phyloP scores from a whole-genome alignment of 2,329 filamentous ascomycete genomes.

The Cladosporium sp. region DNA sequence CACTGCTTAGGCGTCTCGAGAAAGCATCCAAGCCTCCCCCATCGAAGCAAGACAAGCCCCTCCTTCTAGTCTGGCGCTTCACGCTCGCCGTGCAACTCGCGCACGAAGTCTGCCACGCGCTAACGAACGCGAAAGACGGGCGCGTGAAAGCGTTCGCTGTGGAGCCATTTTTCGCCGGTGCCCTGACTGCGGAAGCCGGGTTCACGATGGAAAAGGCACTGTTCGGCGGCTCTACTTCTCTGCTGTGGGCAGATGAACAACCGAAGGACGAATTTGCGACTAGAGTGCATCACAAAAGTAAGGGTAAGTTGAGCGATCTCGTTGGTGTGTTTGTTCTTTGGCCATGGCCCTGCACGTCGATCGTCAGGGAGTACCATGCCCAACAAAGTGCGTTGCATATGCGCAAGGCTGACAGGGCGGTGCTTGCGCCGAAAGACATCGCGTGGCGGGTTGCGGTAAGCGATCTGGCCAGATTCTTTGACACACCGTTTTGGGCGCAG shows the following conservation, averaged over 20 bases:
- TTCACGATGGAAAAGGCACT: constrained; percentile 2
- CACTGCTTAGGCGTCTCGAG: background rate
- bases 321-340: constrained; percentile 3
- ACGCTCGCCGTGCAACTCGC: constrained; percentile 11
- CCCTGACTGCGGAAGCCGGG: background rate
- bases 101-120: constrained; percentile 15
- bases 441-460: constrained; percentile 9
- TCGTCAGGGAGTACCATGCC: background rate
- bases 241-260: background rate
- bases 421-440: background rate
- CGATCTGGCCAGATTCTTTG: constrained; percentile 1
- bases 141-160: background rate
- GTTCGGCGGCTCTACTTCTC: constrained; percentile 2
- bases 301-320: constrained; percentile 1
- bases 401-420: background rate
- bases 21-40: background rate
- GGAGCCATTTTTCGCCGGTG: constrained; percentile 1
- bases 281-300: background rate
- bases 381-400: background rate
- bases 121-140: background rate
- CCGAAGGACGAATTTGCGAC: background rate
- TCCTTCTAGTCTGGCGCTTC: constrained; percentile 2
- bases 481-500: constrained; percentile 3
- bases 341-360: constrained; percentile 1
- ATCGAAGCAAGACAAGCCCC: background rate